These are phyloP conservation scores for Nidula niveotomentosa DNA, from an alignment of 1,284 basidiomycete species.

Conservation along the genomic window DNA sequence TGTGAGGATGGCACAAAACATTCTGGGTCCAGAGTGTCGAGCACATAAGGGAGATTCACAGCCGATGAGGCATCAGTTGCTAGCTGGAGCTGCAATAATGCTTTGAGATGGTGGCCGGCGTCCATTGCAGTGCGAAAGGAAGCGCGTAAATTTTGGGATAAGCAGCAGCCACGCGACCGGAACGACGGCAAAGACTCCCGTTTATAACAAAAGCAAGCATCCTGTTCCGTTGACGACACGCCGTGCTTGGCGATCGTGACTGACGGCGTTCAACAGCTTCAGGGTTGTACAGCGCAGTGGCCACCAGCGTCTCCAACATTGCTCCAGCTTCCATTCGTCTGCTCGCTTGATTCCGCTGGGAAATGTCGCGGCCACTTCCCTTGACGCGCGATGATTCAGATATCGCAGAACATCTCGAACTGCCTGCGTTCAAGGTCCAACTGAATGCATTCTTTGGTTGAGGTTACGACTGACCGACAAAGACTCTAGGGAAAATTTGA, in stretches of 20 bases:
- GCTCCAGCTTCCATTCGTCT: too few relatives aligned
- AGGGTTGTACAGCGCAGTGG: too few relatives aligned
- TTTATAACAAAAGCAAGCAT: conserved; percentile 9
- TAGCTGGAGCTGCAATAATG: conserved; percentile 68
- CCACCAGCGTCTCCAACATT: too few relatives aligned
- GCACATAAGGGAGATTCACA: conserved; percentile 54
- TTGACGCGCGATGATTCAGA: conserved; percentile 44
- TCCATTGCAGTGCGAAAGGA: conserved; percentile 22
- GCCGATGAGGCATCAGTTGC: conserved; percentile 63
- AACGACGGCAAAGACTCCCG: conserved; percentile 5
- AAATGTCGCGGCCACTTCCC: conserved; percentile 23
- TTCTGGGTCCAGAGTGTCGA: conserved; percentile 49
- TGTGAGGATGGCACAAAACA: conserved; percentile 60
- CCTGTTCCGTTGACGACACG: not conserved
- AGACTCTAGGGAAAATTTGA: conserved; percentile 79
- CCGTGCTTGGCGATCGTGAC: not conserved
- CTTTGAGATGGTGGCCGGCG: conserved; percentile 52
- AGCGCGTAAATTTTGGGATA: not conserved
- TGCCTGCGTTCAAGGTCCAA: conserved; percentile 67
- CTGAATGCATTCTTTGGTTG: not conserved
- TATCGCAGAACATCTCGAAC: conserved; percentile 61
- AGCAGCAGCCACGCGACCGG: not conserved
- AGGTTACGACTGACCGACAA: not conserved
- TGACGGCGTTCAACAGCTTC: too few relatives aligned
- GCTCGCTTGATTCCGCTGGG: too few relatives aligned